Base-by-base conservation (phyloP, 73 alveolate species). In the Uronychia binucleata region DNA sequence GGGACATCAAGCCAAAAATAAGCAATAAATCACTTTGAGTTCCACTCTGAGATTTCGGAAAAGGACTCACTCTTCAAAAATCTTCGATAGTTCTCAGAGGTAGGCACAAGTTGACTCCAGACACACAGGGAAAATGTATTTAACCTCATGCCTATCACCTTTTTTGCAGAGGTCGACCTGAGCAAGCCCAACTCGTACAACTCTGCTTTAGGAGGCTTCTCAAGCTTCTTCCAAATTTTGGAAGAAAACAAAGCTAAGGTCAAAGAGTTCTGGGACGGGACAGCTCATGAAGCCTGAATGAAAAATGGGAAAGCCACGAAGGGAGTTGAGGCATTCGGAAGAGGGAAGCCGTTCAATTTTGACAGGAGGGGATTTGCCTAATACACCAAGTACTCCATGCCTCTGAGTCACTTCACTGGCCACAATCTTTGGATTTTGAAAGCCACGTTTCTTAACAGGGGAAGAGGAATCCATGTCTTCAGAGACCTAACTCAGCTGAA, bases 61-160 rank as follows among this genome's bases (percentile, higher is more conserved):
- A n/a, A n/a, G n/a, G n/a, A n/a, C n/a, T n/a, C n/a, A n/a, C n/a
- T n/a, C n/a, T n/a, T n/a, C n/a, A n/a, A n/a, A n/a, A n/a, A n/a
- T n/a, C n/a, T n/a, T n/a, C n/a, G n/a, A n/a, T n/a, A n/a, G n/a
- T n/a, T n/a, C n/a, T n/a, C n/a, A n/a, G n/a, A n/a, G n/a, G n/a
- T n/a, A n/a, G n/a, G n/a, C n/a, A n/a, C n/a, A n/a, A n/a, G n/a
- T n/a, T n/a, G n/a, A n/a, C n/a, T n/a, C n/a, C n/a, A n/a, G n/a
- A n/a, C n/a, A n/a, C n/a, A 90, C 59, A 93, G 86, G 83, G 93
- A 92, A 29, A 91, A 94, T 58, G 97, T 95, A 1, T 95, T 95
- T 86, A 94, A 95, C 80, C 84, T 86, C 88, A 94, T 90, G 31
- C 98, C 98, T 31, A 81, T 95, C 86, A 95, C 98, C 1, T 88